Base-by-base conservation (phyloP, 2,329 filamentous ascomycete genomes). In the Zasmidium cellare region DNA sequence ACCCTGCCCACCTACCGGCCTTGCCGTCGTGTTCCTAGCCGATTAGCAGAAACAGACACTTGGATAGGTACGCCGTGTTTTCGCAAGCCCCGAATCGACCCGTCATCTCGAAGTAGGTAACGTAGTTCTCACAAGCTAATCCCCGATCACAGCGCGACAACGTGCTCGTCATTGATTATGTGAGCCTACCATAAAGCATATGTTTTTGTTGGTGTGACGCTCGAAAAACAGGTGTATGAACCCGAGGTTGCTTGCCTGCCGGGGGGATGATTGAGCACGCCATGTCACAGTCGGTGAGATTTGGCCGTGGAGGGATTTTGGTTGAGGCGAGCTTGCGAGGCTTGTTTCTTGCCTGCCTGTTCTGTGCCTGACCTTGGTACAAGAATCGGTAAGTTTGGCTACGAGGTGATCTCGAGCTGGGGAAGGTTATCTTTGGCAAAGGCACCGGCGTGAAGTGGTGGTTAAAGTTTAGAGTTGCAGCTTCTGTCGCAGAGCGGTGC, bases 81-180 rank as follows among this genome's bases (percentile, higher is more conserved):
- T 16, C 35, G 35, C n/a, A 41, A 41, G n/a, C 7, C 35, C 35
- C 35, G 35, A 41, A 41, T 41, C 35, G 35, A 14, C 23, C n/a
- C 47, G 22, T 49, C 35, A 38, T 3, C 25, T n/a, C 23, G 46
- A 18, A 19, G 46, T 28, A 28, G 25, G 25, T 28, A 28, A 23
- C n/a, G 23, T 49, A 11, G 49, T 49, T 25, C 23, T 7, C 14
- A 51, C 48, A 44, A 46, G 35, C 35, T 41, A 23, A 19, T 28
- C n/a, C 38, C 54, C 59, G 59, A 61, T 61, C 52, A 53, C 28
- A 45, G 44, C 23, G 51, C 46, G 51, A 53, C 53, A 56, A 56
- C 52, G 46, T 58, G 59, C 53, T 58, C 59, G 59, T 61, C 59
- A 61, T 61, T 55, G 59, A 61, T 58, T 61, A 59, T 53, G 49